Conservation (phyloP, 2,329 filamentous ascomycete genomes). For the Akanthomyces uredinophilus region DNA sequence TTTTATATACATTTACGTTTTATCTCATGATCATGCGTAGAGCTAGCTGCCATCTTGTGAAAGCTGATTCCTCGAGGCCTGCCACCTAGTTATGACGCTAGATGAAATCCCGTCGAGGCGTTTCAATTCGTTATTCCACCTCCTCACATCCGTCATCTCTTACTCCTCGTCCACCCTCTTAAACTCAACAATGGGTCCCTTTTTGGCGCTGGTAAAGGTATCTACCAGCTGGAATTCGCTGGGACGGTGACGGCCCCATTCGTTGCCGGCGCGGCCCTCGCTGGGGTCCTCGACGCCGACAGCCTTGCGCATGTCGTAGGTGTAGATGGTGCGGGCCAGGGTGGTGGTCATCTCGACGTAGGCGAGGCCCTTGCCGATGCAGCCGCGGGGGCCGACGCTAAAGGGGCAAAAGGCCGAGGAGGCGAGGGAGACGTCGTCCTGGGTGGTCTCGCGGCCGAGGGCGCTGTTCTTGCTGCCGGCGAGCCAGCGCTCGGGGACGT, state of each 20-base stretch:
- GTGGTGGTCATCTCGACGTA: conserved; percentile 63
- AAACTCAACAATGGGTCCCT: conserved; percentile 66
- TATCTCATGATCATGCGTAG: background rate
- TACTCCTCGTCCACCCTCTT: conserved; percentile 24
- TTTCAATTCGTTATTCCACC: background rate
- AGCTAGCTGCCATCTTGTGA: background rate
- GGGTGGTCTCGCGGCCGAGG: conserved; percentile 36
- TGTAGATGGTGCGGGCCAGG: conserved; percentile 54
- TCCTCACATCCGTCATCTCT: background rate
- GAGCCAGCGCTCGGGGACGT: conserved; percentile 62
- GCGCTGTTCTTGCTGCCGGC: conserved; percentile 37
- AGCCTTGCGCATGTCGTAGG: conserved; percentile 55
- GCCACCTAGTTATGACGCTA: background rate
- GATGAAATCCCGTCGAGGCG: background rate
- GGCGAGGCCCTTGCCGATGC: conserved; percentile 66
- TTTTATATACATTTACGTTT: background rate
- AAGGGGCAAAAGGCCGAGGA: conserved; percentile 72
- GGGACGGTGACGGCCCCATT: conserved; percentile 49
- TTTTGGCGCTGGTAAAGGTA: conserved; percentile 68
- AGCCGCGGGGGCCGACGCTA: conserved; percentile 62
- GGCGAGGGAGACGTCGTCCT: conserved; percentile 49
- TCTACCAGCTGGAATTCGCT: conserved; percentile 66
- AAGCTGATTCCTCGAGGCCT: background rate
- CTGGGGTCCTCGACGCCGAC: conserved; percentile 45
- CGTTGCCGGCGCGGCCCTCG: conserved; percentile 44